Evolutionary conservation across 768 basidiomycete genomes (phyloP).

Genomic region (Panaeolus papilionaceus): DNA sequence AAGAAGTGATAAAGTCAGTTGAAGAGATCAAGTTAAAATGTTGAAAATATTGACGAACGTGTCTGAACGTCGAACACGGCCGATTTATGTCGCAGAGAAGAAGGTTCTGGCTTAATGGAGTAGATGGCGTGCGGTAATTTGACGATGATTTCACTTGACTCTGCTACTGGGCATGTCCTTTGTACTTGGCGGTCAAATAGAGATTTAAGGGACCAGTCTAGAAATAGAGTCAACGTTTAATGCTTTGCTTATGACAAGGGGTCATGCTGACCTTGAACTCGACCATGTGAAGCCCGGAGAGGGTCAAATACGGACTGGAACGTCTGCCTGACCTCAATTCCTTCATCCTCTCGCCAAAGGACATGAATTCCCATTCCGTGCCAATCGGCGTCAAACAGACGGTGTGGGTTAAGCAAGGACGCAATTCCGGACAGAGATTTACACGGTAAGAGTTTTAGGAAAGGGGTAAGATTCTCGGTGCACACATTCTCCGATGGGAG

Average conservation of each 20-base stretch:
- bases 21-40: conserved; percentile 17
- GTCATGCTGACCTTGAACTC: conserved; percentile 59
- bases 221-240: conserved; percentile 14
- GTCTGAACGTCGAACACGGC: conserved; percentile 57
- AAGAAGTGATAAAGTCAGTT: conserved; percentile 9
- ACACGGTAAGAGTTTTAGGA: conserved; percentile 94
- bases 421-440: conserved; percentile 89
- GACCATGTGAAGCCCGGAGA: conserved; percentile 56
- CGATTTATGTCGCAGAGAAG: conserved; percentile 35
- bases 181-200: conserved; percentile 73
- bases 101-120: conserved; percentile 59
- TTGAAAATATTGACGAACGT: conserved; percentile 40
- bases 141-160: conserved; percentile 60
- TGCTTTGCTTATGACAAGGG: neutral
- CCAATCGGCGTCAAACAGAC: conserved; percentile 90
- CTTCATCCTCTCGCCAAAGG: conserved; percentile 57
- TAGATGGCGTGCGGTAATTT: conserved; percentile 51
- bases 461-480: conserved; percentile 96
- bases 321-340: conserved; percentile 68
- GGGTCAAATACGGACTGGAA: conserved; percentile 86
- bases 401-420: conserved; percentile 81
- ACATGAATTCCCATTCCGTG: conserved; percentile 88
- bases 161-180: conserved; percentile 74
- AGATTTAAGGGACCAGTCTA: conserved; percentile 78
- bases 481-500: conserved; percentile 91